Evolutionary conservation across 371 early-diverging fungal genomes (phyloP), one percentile per base, ranked within the genome.

Genomic region (Lichtheimia hyalospora): DNA sequence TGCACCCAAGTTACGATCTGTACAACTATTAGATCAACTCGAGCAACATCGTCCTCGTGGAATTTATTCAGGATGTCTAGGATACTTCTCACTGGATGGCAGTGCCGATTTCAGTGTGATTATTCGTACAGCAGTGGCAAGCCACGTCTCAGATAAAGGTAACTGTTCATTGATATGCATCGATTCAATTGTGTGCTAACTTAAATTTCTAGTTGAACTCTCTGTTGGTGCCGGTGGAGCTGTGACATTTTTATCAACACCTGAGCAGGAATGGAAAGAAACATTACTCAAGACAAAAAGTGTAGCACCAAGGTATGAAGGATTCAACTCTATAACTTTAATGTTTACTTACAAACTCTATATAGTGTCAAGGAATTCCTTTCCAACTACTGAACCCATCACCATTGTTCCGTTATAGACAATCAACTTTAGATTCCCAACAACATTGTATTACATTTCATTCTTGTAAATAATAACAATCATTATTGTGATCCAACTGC

Each of bases 161-260:
- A 50, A 39, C 60, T 61, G 63, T 51, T n/a, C n/a, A n/a, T n/a
- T n/a, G n/a, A n/a, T n/a, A n/a, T n/a, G n/a, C n/a, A n/a, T n/a
- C n/a, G 60, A 6, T 25, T 51, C 27, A 7, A 46, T 18, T 3
- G 46, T 0, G 63, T 60, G 57, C 54, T 40, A n/a, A 13, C 34
- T 34, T 10, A 23, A 49, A 20, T 24, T 42, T 42, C 12, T 49
- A 57, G 53, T 76, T 63, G 79, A 82, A 15, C 50, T 92, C 2
- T 82, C 89, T 2, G 87, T 96, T 14, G 97, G 97, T 1, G 97
- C 96, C 0, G 98, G 98, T 43, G 98, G 97, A 27, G 98, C 97
- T 0, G 86, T 98, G 48, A 92, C 94, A 0, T 86, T 86, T 18
- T 73, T 96, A 28, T 93, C 94, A 0, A 85, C 93, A 69, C 87